phyloP scores from a whole-genome alignment of 2,329 filamentous ascomycete species.

The Fusarium sublunatum region DNA sequence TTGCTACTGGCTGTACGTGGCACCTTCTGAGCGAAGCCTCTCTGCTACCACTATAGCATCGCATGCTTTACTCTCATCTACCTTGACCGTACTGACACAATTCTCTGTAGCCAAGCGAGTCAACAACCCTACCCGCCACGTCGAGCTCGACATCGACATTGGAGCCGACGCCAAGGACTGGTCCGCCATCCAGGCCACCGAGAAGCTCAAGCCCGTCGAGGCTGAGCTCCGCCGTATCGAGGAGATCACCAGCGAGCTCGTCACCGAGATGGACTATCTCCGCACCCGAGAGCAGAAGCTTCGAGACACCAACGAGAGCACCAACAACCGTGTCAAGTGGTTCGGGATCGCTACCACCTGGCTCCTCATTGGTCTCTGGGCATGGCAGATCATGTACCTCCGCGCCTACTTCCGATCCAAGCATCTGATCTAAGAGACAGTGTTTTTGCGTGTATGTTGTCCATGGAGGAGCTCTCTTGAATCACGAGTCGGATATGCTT shows the following conservation, averaged over 20 bases:
- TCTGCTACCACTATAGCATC: background rate
- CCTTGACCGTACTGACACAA: slow-evolving; percentile 24
- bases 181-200: slow-evolving; percentile 93
- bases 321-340: slow-evolving; percentile 98
- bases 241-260: slow-evolving; percentile 89
- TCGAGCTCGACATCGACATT: slow-evolving; percentile 96
- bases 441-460: slow-evolving; percentile 34
- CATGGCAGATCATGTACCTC: slow-evolving; percentile 97
- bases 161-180: slow-evolving; percentile 98
- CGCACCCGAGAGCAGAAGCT: slow-evolving; percentile 91
- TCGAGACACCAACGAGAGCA: slow-evolving; percentile 99
- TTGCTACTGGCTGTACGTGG: slow-evolving; percentile 74
- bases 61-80: slow-evolving; percentile 15
- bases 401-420: slow-evolving; percentile 89
- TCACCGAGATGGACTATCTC: slow-evolving; percentile 96
- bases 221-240: slow-evolving; percentile 93
- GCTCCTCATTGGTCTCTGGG: slow-evolving; percentile 87
- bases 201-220: slow-evolving; percentile 98
- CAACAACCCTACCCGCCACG: slow-evolving; percentile 68
- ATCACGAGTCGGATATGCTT: slow-evolving; percentile 10
- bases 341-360: slow-evolving; percentile 95
- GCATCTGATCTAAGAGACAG: slow-evolving; percentile 52
- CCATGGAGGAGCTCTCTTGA: slow-evolving; percentile 16
- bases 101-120: slow-evolving; percentile 39
- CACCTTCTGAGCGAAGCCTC: slow-evolving; percentile 3